A percentile compares a stretch with the other conserved stretches of the same genome.
Evolutionary conservation across 139 green algal genomes (phyloP).

Genomic region (Chlamydomonas asymmetrica): DNA sequence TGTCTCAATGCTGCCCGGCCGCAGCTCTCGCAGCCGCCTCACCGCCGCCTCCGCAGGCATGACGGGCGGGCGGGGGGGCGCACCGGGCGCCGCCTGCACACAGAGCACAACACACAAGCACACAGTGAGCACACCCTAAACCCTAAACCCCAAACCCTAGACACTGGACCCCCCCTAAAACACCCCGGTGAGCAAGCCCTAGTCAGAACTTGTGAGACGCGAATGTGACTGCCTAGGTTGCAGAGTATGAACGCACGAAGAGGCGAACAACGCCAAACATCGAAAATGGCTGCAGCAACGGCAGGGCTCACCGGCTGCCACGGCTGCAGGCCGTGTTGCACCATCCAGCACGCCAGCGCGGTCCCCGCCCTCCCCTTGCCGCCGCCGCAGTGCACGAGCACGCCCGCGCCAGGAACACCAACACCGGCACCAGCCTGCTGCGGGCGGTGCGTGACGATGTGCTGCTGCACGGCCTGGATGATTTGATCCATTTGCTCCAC

Average conservation of each 20-base stretch:
- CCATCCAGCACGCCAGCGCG: slow-evolving; percentile 41
- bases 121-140: background rate
- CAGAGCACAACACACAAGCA: too few species aligned
- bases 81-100: too few species aligned
- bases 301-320: background rate
- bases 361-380: slow-evolving; percentile 47
- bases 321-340: slow-evolving; percentile 15
- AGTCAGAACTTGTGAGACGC: too few species aligned
- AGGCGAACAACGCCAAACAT: too few species aligned
- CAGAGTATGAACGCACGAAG: too few species aligned
- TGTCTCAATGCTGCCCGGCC: slow-evolving; percentile 49
- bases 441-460: background rate
- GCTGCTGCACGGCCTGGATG: slow-evolving; percentile 7
- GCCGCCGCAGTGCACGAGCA: slow-evolving; percentile 45
- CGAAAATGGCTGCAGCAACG: background rate
- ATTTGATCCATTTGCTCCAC: slow-evolving; percentile 42
- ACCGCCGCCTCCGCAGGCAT: slow-evolving; percentile 35
- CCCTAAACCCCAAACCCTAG: background rate
- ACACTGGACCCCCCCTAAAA: too few species aligned
- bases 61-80: background rate
- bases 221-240: background rate
- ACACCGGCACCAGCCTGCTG: background rate
- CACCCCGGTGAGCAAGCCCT: too few species aligned
- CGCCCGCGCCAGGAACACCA: background rate
- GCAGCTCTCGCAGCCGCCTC: slow-evolving; percentile 21